A percentile compares a stretch with the other conserved stretches of the same genome.
phyloP scores from a whole-genome alignment of 2,329 filamentous ascomycete species.

The Claviceps pazoutovae region DNA sequence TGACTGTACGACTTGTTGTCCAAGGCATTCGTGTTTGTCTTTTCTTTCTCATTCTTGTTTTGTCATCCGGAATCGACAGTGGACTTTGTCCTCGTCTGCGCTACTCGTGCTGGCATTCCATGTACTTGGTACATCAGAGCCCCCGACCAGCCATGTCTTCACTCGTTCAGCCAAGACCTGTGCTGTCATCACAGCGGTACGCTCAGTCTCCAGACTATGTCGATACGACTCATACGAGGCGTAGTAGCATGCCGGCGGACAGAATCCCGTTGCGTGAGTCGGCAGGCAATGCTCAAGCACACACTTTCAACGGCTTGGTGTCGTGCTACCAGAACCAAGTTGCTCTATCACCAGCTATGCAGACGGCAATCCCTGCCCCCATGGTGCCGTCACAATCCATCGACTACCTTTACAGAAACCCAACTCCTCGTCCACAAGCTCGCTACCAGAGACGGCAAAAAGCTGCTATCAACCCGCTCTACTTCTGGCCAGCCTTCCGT shows the following conservation, averaged over 20 bases:
- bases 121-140: constrained; percentile 9
- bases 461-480: constrained; percentile 41
- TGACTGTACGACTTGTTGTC: constrained; percentile 8
- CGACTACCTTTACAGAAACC: constrained; percentile 25
- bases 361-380: constrained; percentile 35
- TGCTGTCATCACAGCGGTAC: constrained; percentile 38
- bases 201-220: constrained; percentile 32
- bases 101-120: constrained; percentile 19
- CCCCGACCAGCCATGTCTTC: constrained; percentile 19
- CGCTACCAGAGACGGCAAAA: constrained; percentile 22
- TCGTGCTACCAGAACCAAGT: constrained; percentile 31
- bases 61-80: constrained; percentile 2
- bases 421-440: constrained; percentile 23
- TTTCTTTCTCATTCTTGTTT: not conserved
- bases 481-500: constrained; percentile 47
- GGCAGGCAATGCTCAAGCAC: constrained; percentile 36
- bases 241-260: constrained; percentile 21
- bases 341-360: constrained; percentile 29
- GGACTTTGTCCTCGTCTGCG: constrained; percentile 15
- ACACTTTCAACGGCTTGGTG: constrained; percentile 26
- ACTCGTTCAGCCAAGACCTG: constrained; percentile 29
- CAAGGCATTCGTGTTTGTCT: constrained; percentile 11
- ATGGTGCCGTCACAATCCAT: constrained; percentile 36
- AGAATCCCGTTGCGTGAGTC: constrained; percentile 37
- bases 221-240: constrained; percentile 23